Base-by-base conservation (phyloP, 192 early-diverging fungal species). In the Chytriomyces confervae region DNA sequence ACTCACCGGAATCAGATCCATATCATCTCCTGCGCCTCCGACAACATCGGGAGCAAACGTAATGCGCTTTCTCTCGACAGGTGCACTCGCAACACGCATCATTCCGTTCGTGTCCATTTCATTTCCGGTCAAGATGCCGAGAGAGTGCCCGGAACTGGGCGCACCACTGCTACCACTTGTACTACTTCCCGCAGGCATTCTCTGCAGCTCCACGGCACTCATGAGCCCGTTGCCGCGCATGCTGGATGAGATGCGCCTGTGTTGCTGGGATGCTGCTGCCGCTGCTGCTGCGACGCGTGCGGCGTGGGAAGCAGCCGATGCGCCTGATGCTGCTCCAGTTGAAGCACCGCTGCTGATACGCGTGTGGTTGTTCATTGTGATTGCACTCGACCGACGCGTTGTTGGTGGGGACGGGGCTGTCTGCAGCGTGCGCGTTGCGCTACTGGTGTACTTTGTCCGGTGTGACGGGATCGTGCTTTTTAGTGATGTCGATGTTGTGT, bases 1-100 rank as follows among this genome's bases (percentile, higher is more conserved):
- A n/a, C 43, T 3, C 36, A 76, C 62, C 64, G 50, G 23, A 36
- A 36, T 50, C 50, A 50, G 63, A 71, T 72, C 68, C 11, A 50
- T 18, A 50, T 70, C 69, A 65, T 71, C 62, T 4, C 62, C 61
- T 18, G 71, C 62, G 5, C 23, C 62, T 5, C 69, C 77, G 5
- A 66, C 66, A 8, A 71, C 69, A 51, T 72, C 77, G 5, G 77
- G 77, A 24, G 77, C 77, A 50, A 79, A 79, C n/a, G 69, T 79
- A 51, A 79, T 79, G 11, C 77, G 67, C 44, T 72, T 70, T 48
- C 77, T 18, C 50, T 70, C 67, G 3, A 63, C 46, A 23, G 77
- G 77, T 7, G 77, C 77, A 50, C 74, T 76, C 10, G 74, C 74
- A 51, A 76, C 64, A 18, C 74, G n/a, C 23, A 76, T 49, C 10